Base-by-base conservation (phyloP, 305 asterid species). In the Fraxinus sp. region DNA sequence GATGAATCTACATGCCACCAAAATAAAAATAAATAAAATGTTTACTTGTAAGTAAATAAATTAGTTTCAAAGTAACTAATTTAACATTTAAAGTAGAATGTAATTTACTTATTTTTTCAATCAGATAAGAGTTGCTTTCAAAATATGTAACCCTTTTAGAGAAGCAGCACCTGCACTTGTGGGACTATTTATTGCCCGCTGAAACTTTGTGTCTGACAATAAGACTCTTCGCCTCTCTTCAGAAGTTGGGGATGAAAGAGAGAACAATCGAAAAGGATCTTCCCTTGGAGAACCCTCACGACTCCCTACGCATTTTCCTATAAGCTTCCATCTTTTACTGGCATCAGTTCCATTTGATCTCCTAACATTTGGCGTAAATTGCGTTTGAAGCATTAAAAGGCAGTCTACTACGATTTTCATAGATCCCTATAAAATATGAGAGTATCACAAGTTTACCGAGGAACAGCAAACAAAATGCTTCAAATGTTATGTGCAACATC, bases 361-460 rank as follows among this genome's bases (percentile, higher is more conserved):
- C 86, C 90, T 90, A 30, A 55, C 41, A 79, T 82, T 85, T 41
- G 90, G 59, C 87, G 84, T 87, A 81, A 91, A 91, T 46, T 92
- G 92, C 24, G 92, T 85, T 84, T 89, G 86, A 13, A 96, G 90
- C 32, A 92, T 88, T 78, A 91, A 85, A 78, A 96, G 96, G 90
- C 97, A 93, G 80, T 93, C 98, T 80, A 91, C 39, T 4, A 96
- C 96, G 16, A 83, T 82, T 85, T 87, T 91, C 96, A 96, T 91
- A 11, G 97, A 91, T 75, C 99, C 99, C 98, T 96, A 85, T 77
- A 84, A 64, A 73, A 77, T 16, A 68, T 37, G 32, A 41, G 70
- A 66, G 78, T 32, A 70, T 33, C 20, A 59, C 57, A 76, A 57
- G 43, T 80, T 64, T 33, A 37, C 20, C 22, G 8, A 46, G 39